Evolutionary conservation across 805 yeast genomes (phyloP).

Genomic region (Kregervanrija delftensis): DNA sequence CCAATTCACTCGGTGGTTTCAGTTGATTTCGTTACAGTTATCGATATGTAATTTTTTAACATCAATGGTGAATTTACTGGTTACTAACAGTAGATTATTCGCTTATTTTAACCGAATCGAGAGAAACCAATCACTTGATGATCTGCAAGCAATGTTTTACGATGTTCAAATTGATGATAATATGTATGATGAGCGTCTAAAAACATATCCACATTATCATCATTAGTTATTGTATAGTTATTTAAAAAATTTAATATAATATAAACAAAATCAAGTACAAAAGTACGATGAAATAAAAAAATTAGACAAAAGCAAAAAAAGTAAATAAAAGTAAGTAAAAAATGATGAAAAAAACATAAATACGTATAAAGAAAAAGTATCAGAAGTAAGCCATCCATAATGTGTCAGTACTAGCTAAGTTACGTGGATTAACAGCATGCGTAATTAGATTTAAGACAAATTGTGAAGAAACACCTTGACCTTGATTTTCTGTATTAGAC

Average conservation of each 20-base stretch:
- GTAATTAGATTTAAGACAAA: slow-evolving; percentile 84
- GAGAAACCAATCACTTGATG: slow-evolving; percentile 9
- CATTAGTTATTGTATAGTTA: neutral
- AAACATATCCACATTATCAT: slow-evolving; percentile 8
- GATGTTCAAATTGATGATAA: slow-evolving; percentile 11
- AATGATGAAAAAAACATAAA: slow-evolving; percentile 1
- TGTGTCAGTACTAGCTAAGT: slow-evolving; percentile 84
- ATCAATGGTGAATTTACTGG: slow-evolving; percentile 17
- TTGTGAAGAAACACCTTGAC: slow-evolving; percentile 81
- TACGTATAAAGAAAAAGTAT: neutral
- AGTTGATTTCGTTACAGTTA: slow-evolving; percentile 18
- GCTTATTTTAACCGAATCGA: slow-evolving; percentile 22
- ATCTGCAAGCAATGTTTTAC: slow-evolving; percentile 1
- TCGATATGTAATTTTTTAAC: slow-evolving; percentile 14
- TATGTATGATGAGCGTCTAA: slow-evolving; percentile 16
- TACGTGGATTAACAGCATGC: slow-evolving; percentile 92
- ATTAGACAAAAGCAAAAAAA: slow-evolving; percentile 1
- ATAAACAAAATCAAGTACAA: neutral
- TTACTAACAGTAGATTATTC: slow-evolving; percentile 19
- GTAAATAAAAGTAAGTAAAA: neutral
- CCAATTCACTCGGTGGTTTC: slow-evolving; percentile 15
- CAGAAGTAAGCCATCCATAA: slow-evolving; percentile 93
- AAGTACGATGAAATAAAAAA: neutral
- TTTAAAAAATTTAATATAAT: neutral
- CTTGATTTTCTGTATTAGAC: slow-evolving; percentile 41